Evolutionary conservation across 2,329 filamentous ascomycete species (phyloP).

Genomic region (Plectosphaerella sp.): DNA sequence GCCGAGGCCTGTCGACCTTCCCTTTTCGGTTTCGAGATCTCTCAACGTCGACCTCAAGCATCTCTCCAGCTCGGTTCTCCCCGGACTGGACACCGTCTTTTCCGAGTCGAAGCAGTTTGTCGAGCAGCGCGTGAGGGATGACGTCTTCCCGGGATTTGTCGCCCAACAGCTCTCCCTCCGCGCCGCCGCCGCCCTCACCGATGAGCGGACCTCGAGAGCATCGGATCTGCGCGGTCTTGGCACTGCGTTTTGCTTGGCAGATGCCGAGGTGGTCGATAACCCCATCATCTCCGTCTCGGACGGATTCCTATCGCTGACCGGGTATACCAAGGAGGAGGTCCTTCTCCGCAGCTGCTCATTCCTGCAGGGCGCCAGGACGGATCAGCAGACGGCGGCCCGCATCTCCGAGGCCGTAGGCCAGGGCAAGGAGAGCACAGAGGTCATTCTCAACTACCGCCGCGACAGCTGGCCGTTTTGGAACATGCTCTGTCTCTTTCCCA

Average conservation of each 20-base stretch:
- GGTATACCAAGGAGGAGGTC: conserved; percentile 41
- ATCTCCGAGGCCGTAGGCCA: conserved; percentile 35
- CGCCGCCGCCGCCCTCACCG: conserved; percentile 38
- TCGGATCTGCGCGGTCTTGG: conserved; percentile 49
- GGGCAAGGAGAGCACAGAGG: conserved; percentile 40
- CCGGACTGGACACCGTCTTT: conserved; percentile 40
- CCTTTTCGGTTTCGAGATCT: conserved; percentile 30
- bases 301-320: conserved; percentile 47
- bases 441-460: conserved; percentile 46
- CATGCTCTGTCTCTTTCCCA: conserved; percentile 47
- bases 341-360: conserved; percentile 46
- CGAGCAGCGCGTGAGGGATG: conserved; percentile 35
- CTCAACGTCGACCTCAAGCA: conserved; percentile 43
- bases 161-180: conserved; percentile 44
- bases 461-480: conserved; percentile 54
- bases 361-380: conserved; percentile 42
- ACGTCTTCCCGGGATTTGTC: conserved; percentile 49
- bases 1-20: conserved; percentile 37
- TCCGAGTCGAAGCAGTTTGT: conserved; percentile 36
- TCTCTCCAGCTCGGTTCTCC: conserved; percentile 36
- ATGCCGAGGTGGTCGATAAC: conserved; percentile 44
- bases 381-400: conserved; percentile 32
- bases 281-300: conserved; percentile 45
- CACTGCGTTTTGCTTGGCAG: conserved; percentile 54
- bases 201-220: conserved; percentile 22